Base-by-base conservation (phyloP, 148 eudicot species). In the Silene latifolia region DNA sequence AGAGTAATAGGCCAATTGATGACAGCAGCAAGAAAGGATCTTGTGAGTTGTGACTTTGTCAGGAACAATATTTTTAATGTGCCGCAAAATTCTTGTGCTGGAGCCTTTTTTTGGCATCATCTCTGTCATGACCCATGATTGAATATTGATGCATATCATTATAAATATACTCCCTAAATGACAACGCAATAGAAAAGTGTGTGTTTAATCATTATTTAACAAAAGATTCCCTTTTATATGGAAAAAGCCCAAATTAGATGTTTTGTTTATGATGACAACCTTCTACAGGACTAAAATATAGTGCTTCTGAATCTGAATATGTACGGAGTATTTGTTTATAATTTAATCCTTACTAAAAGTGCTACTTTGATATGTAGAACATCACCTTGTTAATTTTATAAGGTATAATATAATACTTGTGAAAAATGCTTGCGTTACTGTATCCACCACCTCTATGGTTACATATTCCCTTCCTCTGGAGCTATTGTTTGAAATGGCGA, bases 131-230 rank as follows among this genome's bases (percentile, higher is more conserved):
- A 53, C 12, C 53, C 29, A 70, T 70, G 73, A 53, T 53, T 70
- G 61, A 70, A 70, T 23, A 67, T 46, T 20, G 56, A 44, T 67
- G 73, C 35, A 39, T 53, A 10, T 51, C 8, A 51, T 23, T 51
- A 15, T 62, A 20, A 35, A 12, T 14, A 58, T 32, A 32, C 35
- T 32, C 35, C 35, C 35, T 32, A 32, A 32, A 32, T 32, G 35
- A 32, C 35, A 32, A 32, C 35, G 5, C 60, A 54, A 66, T 35
- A 39, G 25, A 35, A 56, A 53, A 72, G 10, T 64, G 72, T 54
- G 63, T 67, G 54, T 67, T 68, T 64, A 59, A 68, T 81, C 76
- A 77, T 77, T 73, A 51, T 51, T 51, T 12, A 51, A 51, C 56
- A 51, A 12, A 51, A 51, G 56, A 51, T 51, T 51, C 56, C 44